Conservation (phyloP, 768 basidiomycete genomes). For the Russula dissimulans region DNA sequence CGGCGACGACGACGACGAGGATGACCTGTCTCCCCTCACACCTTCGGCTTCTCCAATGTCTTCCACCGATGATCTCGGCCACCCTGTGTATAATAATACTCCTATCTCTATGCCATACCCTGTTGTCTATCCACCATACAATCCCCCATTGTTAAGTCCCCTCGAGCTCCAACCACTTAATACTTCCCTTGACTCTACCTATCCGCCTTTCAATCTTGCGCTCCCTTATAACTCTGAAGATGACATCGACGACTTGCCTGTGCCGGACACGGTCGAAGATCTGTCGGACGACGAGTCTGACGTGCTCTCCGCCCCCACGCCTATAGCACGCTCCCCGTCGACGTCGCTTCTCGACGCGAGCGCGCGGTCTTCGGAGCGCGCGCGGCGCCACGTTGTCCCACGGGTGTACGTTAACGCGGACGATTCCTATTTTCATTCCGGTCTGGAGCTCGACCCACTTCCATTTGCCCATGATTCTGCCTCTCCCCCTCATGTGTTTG, state of each 20-base stretch:
- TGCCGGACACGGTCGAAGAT: conserved; percentile 79
- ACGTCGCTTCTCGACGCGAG: conserved; percentile 39
- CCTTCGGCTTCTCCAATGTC: conserved; percentile 63
- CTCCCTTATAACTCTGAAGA: conserved; percentile 55
- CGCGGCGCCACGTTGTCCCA: conserved; percentile 33
- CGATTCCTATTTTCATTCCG: conserved; percentile 47
- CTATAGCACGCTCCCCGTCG: conserved; percentile 44
- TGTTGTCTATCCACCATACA: conserved; percentile 58
- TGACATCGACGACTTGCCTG: conserved; percentile 58
- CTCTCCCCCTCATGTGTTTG: conserved; percentile 30
- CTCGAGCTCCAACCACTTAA: conserved; percentile 37
- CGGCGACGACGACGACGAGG: conserved; percentile 66
- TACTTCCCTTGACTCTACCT: conserved; percentile 29
- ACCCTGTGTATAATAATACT: conserved; percentile 40
- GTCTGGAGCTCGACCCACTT: conserved; percentile 61
- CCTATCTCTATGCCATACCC: conserved; percentile 46
- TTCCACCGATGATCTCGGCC: conserved; percentile 66
- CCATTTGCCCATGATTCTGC: conserved; percentile 52
- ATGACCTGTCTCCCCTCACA: conserved; percentile 47
- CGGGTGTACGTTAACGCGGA: conserved; percentile 56
- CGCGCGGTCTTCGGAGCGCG: conserved; percentile 26
- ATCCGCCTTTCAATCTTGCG: conserved; percentile 39
- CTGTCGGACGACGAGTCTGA: conserved; percentile 82
- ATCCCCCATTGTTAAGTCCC: conserved; percentile 45
- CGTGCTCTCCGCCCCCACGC: conserved; percentile 47